Percentiles rank a stretch among this genome's conserved stretches.
Conservation (phyloP, 2,329 filamentous ascomycete species). For the Lecanosticta acicola region DNA sequence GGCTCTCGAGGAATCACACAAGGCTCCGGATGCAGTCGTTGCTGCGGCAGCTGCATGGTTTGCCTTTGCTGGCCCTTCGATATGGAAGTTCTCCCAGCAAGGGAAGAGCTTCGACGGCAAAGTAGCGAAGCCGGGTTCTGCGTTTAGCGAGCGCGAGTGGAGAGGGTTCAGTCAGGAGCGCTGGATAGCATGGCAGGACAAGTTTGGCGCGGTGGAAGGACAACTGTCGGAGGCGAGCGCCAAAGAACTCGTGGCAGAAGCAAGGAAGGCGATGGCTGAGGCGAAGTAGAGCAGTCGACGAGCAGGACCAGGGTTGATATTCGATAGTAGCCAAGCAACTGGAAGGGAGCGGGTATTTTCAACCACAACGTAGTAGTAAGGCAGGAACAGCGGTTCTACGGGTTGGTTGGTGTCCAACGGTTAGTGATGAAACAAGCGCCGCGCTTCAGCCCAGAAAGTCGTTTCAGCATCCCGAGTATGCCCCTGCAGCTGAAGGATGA, state of each 20-base stretch:
- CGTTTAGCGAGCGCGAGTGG: slow-evolving; percentile 24
- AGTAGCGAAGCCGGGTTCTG: slow-evolving; percentile 24
- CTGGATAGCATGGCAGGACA: slow-evolving; percentile 26
- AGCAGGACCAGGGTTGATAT: background rate
- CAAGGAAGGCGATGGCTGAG: slow-evolving; percentile 1
- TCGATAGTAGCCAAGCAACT: background rate
- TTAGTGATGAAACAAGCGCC: background rate
- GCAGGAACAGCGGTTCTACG: background rate
- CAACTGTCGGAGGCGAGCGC: slow-evolving; percentile 12
- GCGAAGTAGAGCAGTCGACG: no score
- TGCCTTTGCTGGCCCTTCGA: slow-evolving; percentile 23
- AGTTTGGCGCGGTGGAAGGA: slow-evolving; percentile 11
- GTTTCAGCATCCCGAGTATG: background rate
- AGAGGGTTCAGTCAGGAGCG: slow-evolving; percentile 25
- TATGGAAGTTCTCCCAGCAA: slow-evolving; percentile 19
- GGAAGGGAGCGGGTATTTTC: background rate
- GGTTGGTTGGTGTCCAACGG: no score
- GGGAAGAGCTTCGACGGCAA: slow-evolving; percentile 29
- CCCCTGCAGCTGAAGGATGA: background rate
- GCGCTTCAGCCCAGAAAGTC: background rate
- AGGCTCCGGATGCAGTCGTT: slow-evolving; percentile 18
- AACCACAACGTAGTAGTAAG: background rate
- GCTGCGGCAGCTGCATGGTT: slow-evolving; percentile 29
- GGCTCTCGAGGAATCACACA: slow-evolving; percentile 26
- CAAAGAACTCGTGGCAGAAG: slow-evolving; percentile 17